Conservation (phyloP, 495 filamentous ascomycete species). For the Hyaloscypha finlandica region DNA sequence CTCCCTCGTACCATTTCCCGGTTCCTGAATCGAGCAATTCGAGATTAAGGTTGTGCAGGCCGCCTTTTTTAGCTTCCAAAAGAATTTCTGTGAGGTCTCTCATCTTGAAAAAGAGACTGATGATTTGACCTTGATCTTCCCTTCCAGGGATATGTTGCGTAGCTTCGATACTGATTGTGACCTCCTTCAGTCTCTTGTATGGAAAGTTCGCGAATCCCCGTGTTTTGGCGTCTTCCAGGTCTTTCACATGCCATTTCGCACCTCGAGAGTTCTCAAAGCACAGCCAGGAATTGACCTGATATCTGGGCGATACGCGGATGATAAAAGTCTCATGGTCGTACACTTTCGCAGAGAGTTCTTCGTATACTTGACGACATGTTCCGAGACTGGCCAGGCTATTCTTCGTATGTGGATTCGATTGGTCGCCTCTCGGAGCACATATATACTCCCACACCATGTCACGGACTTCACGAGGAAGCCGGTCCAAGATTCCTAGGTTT, state of each 20-base stretch:
- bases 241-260: background rate
- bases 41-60: background rate
- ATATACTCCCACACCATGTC: background rate
- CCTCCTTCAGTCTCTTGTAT: background rate
- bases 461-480: background rate
- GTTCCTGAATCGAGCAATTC: background rate
- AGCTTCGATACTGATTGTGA: background rate
- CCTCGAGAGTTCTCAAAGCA: background rate
- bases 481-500: background rate
- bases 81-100: background rate
- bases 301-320: background rate
- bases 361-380: background rate
- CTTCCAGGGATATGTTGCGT: background rate
- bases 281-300: background rate
- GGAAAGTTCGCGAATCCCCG: background rate
- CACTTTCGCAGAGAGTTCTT: background rate
- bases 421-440: background rate
- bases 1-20: background rate
- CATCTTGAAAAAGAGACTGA: background rate
- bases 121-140: background rate
- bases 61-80: background rate
- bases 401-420: background rate
- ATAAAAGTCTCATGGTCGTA: background rate
- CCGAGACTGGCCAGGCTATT: background rate
- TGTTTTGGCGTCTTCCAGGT: background rate